Base-by-base conservation (phyloP, 202 grass and related monocot species). In the Elaeis oleifera region DNA sequence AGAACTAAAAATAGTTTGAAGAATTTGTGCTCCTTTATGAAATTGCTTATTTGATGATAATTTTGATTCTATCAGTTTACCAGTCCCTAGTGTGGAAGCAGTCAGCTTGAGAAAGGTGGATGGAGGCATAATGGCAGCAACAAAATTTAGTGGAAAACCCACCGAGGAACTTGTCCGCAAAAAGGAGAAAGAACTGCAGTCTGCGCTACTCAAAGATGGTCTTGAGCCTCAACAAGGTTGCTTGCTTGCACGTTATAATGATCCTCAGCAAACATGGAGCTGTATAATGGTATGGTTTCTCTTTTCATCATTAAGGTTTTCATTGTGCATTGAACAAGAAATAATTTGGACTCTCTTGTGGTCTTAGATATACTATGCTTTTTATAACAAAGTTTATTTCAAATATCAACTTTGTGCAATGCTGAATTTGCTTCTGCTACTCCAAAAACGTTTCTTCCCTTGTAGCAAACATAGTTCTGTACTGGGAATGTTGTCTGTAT, bases 221-320 rank as follows among this genome's bases (percentile, higher is more conserved):
- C 61, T 97, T 25, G 81, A 77, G 20, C 59, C 82, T 84, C 76
- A 81, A 25, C 59, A 83, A 72, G 88, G 92, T 9, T 97, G 84
- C 79, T 67, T 91, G 74, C 84, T 92, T 64, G 92, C 88, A 14
- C 88, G 92, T 24, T 97, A 97, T 68, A 97, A 97, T 84, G 92
- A 97, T 80, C 88, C 88, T 64, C 79, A 28, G 16, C 50, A 84
- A 23, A 97, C 92, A 72, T 76, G 81, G 58, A 77, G 79, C 72
- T 97, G 91, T 74, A 50, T 92, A 70, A 44, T 89, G 88, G 92
- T 97, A 86, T 72, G 60, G 63, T 76, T 71, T 65, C 15, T 61
- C 27, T 20, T 24, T 44, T 9, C 13, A 44, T 44, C 11, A 14
- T 44, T 44, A 14, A 44, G 36, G 36, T 44, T 14, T 44, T 13